Conservation (phyloP, 2,329 filamentous ascomycete species). For the Ophiostoma sp. region DNA sequence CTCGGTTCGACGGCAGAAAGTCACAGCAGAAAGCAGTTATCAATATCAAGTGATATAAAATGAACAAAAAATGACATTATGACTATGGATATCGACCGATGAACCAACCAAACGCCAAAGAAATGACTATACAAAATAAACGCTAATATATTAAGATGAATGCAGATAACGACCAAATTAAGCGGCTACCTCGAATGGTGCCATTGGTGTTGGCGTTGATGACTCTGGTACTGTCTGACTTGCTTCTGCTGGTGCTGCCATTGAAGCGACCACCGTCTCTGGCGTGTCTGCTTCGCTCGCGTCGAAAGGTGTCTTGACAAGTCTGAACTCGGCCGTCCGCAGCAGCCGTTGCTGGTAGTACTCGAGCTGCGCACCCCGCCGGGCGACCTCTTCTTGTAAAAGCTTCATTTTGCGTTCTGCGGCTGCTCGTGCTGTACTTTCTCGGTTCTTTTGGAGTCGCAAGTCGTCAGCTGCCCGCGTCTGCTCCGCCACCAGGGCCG, state of each 20-base stretch:
- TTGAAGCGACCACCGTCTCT: not conserved
- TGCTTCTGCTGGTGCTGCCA: no score
- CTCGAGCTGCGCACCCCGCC: constrained; percentile 3
- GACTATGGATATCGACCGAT: not conserved
- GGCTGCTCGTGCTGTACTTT: not conserved
- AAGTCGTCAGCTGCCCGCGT: not conserved
- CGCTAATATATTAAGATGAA: not conserved
- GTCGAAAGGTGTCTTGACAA: constrained; percentile 10
- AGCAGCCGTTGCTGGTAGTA: constrained; percentile 20
- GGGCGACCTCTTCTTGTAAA: not conserved
- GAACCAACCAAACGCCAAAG: not conserved
- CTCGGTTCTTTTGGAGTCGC: not conserved
- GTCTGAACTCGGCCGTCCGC: constrained; percentile 17
- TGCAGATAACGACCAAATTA: not conserved
- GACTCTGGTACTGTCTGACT: no score
- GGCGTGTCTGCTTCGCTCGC: not conserved
- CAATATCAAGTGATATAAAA: not conserved
- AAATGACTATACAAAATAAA: not conserved
- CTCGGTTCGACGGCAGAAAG: not conserved
- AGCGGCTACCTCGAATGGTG: not conserved
- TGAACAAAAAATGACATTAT: not conserved
- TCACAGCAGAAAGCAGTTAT: not conserved
- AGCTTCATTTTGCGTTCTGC: not conserved
- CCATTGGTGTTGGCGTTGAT: not conserved
- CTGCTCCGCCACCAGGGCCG: not conserved